Base-by-base conservation (phyloP, 2,329 filamentous ascomycete species). In the Pseudocercospora vitis region DNA sequence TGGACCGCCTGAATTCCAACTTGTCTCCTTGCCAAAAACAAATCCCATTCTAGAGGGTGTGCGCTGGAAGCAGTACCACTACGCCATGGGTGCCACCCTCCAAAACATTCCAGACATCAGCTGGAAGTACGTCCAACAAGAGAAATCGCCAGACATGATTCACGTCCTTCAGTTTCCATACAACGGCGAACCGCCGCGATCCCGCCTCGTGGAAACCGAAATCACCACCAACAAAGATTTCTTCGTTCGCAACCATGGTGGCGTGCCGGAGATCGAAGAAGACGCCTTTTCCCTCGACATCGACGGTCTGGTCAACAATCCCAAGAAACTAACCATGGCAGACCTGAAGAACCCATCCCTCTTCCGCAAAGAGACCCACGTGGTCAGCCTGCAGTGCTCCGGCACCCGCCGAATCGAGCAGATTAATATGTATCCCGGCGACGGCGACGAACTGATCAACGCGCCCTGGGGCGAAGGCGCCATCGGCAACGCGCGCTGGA, bases 161-260 rank as follows among this genome's bases (percentile, higher is more conserved):
- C 75, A 76, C 53, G 66, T 77, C 1, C 61, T 77, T 4, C 68
- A 77, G 28, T 78, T 77, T 28, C 75, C 75, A 0, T 78, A 77
- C 65, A 78, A 77, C 50, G 75, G 75, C 32, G 73, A 76, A 50
- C 71, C 73, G 9, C 73, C 73, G 12, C 50, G 50, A 2, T 47
- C 46, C 9, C 50, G 50, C 8, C 50, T 53, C 7, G 50, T 53
- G 3, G 50, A 53, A 23, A 48, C 50, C 14, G 50, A 53, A 47
- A 77, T 88, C 32, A 89, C 86, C 0, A 73, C 77, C 0, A 89
- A 87, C 56, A 60, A 73, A 3, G 71, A 80, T n/a, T 81, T 84
- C 59, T 89, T 87, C 59, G 82, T 89, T 0, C 76, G 86, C 6
- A 89, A 89, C 55, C 86, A 89, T 57, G 85, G 86, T 7, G 85